Evolutionary conservation across 305 asterid genomes (phyloP).

Genomic region (Fraxinus angustifolia): DNA sequence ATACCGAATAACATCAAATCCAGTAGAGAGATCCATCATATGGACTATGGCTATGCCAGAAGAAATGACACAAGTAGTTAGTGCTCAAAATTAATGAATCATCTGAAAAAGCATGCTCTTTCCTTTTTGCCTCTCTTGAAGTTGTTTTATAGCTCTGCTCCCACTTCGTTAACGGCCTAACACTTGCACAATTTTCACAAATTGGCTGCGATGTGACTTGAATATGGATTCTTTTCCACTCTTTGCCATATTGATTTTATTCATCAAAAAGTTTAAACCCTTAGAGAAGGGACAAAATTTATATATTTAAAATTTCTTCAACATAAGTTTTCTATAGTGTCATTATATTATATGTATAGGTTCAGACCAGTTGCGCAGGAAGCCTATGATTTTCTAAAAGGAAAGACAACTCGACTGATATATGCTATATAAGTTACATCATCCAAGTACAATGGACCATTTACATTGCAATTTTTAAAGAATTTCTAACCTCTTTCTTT

Average conservation of each 20-base stretch:
- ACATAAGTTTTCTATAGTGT: not conserved
- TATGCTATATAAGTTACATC: not conserved
- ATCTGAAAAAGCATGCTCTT: not conserved
- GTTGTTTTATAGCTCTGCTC: not conserved
- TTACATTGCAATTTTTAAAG: not conserved
- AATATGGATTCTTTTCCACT: not conserved
- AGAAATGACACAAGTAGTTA: conserved; percentile 47
- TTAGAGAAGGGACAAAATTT: not conserved
- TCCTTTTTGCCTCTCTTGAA: not conserved
- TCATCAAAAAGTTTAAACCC: not conserved
- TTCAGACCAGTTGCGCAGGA: too few species aligned
- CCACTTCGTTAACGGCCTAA: not conserved
- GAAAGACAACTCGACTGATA: not conserved
- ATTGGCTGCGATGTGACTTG: not conserved
- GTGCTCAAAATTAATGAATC: conserved; percentile 6
- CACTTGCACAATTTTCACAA: not conserved
- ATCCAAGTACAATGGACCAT: not conserved
- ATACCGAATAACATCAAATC: conserved; percentile 69
- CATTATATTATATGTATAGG: not conserved
- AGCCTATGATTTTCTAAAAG: not conserved
- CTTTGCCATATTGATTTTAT: not conserved
- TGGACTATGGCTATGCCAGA: conserved; percentile 82
- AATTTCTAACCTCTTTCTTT: not conserved
- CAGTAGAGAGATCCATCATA: conserved; percentile 64
- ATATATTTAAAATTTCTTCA: not conserved